phyloP scores from a whole-genome alignment of 1,284 basidiomycete genomes.

The Marasmius sp. region DNA sequence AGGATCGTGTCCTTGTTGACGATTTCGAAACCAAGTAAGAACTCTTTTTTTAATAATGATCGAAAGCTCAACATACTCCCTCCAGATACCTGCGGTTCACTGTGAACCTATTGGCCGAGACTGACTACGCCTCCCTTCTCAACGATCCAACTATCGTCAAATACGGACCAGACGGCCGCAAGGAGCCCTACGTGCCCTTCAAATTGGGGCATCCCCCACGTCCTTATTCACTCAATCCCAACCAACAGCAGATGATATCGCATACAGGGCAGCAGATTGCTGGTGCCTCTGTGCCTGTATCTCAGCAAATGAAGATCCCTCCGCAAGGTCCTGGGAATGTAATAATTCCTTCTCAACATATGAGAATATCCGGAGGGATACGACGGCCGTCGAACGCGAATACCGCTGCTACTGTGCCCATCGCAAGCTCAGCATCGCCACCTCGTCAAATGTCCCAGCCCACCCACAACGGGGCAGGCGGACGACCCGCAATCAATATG shows the following conservation, averaged over 20 bases:
- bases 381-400: background rate
- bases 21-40: slow-evolving; percentile 65
- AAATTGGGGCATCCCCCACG: slow-evolving; percentile 37
- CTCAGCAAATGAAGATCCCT: slow-evolving; percentile 2
- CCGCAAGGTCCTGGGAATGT: background rate
- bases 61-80: slow-evolving; percentile 1
- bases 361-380: background rate
- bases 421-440: slow-evolving; percentile 29
- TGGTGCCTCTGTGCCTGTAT: background rate
- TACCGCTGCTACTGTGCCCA: background rate
- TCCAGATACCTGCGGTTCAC: slow-evolving; percentile 54
- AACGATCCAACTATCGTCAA: slow-evolving; percentile 46
- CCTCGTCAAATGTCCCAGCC: slow-evolving; percentile 37
- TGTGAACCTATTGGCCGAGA: slow-evolving; percentile 52
- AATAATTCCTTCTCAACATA: background rate
- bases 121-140: slow-evolving; percentile 41
- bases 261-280: background rate
- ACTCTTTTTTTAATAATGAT: slow-evolving; percentile 2
- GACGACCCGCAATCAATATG: slow-evolving; percentile 42
- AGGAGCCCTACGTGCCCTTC: slow-evolving; percentile 34
- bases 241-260: background rate
- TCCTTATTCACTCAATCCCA: background rate
- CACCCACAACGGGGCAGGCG: slow-evolving; percentile 33
- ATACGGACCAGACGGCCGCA: slow-evolving; percentile 37
- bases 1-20: slow-evolving; percentile 66